Base-by-base conservation (phyloP, 495 filamentous ascomycete genomes). In the Lichenothelia convexa region DNA sequence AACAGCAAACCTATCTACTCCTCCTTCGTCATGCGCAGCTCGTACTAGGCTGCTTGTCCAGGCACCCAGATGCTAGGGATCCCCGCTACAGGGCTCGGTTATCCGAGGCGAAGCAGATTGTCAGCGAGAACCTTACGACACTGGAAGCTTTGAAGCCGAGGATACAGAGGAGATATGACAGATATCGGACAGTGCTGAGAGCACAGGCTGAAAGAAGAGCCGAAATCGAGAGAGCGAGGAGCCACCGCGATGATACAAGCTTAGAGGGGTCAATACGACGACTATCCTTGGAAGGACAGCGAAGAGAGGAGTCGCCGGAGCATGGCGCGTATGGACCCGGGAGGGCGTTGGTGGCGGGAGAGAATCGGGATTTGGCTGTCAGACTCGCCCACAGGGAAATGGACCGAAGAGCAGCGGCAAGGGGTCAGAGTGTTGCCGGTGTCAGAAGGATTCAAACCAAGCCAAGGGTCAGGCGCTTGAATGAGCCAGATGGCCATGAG, bases 1-100 rank as follows among this genome's bases (percentile, higher is more conserved):
- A 83, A 32, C 70, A 86, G 40, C 79, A 87, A 49, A 76, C 87
- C 1, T 97, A 89, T 57, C 61, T 94, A 17, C 63, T 94, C 13
- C 66, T 92, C 6, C 77, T 85, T 42, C 73, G 89, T 51, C 82
- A 86, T 56, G 76, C 79, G 8, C 65, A 68, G 32, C 67, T 94
- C 21, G 52, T 64, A 4, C 37, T 65, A 17, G 46, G 51, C 11
- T 36, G 58, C 22, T 50, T 68, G 6, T 31, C 44, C 1, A 35
- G 40, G 12, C 64, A 68, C 40, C 65, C 65, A 2, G 54, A 67
- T 8, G 43, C 37, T 39, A 64, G 59, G 26, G 54, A 64, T 12
- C 60, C 58, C 4, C 55, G 62, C 30, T 65, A 70, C 38, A 59
- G 58, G 13, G 55, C 56, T 24, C 56, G 57, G 1, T 47, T 75